Evolutionary conservation across 208 protist species (phyloP), one percentile per base, ranked within the genome.

Genomic region (Naegleria lovaniensis): DNA sequence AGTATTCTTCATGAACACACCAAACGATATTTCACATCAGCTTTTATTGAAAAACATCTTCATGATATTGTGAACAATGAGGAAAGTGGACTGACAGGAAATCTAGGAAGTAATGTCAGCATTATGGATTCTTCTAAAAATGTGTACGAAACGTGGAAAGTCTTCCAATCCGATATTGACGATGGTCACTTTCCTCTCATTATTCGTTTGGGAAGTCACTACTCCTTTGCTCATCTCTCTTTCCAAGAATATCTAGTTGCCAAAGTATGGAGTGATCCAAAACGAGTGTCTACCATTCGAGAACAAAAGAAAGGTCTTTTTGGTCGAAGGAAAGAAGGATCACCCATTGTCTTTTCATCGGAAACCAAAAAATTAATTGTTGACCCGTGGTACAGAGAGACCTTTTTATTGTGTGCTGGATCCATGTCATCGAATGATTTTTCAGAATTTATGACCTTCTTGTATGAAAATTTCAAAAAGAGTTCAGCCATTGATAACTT

Each of bases 301-400:
- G 67, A 79, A 79, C 67, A 79, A 79, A 79, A 79, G 16, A 36
- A 36, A 33, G 29, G 29, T 36, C n/a, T 79, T 13, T 79, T 79
- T 33, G 7, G 25, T 25, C 7, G 16, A 79, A 79, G 9, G 67
- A 79, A 41, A 51, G 33, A 48, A 67, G 22, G 22, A 29, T 29
- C 22, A 29, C 55, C 55, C 3, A 67, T 67, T 29, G 55, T 67
- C 1, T 67, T 67, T 67, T 67, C 55, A 4, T 67, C 55, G 0
- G 33, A 85, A 43, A 41, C 33, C 3, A 85, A 85, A 25, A 19
- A 85, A 25, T 25, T 85, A 19, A 43, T 85, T 39, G 40, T 85
- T 85, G 79, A 85, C 40, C 79, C 79, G 43, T 85, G 79, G 79
- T 85, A 43, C 11, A 85, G 79, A 85, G 79, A 85, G 40, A 85